These are phyloP conservation scores for Aristolochia contorta DNA, from an alignment of 164 flowering plant species.

Conservation along the genomic window DNA sequence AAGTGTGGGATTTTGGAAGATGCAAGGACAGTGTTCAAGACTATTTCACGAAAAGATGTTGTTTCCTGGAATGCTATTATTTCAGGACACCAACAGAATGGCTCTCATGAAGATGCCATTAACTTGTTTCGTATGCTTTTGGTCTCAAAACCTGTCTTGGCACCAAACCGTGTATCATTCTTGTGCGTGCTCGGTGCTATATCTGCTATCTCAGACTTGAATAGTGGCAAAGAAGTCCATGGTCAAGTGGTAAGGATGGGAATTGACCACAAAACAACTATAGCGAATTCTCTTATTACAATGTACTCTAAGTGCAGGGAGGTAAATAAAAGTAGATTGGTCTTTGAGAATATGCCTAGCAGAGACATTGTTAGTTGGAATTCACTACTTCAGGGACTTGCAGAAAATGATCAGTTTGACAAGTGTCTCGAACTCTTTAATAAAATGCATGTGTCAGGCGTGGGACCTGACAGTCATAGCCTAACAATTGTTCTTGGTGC, in stretches of 20 bases:
- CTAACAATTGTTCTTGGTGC: slow-evolving; percentile 21
- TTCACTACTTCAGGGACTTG: slow-evolving; percentile 25
- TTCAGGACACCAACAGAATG: slow-evolving; percentile 19
- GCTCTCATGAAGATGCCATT: slow-evolving; percentile 14
- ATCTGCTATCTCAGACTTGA: slow-evolving; percentile 16
- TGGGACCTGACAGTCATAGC: slow-evolving; percentile 21
- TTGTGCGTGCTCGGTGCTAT: slow-evolving; percentile 23
- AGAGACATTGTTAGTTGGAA: slow-evolving; percentile 29
- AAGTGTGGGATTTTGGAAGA: slow-evolving; percentile 17
- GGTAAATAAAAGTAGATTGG: slow-evolving; percentile 11
- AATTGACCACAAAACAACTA: slow-evolving; percentile 16
- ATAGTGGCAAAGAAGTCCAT: slow-evolving; percentile 23
- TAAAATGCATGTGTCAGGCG: slow-evolving; percentile 17
- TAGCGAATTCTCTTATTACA: slow-evolving; percentile 25
- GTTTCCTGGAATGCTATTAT: slow-evolving; percentile 34
- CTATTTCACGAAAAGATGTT: slow-evolving; percentile 15
- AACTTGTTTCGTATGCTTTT: slow-evolving; percentile 18
- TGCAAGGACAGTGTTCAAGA: slow-evolving; percentile 20
- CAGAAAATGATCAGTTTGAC: slow-evolving; percentile 17
- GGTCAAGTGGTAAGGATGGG: slow-evolving; percentile 16
- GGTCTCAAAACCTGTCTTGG: neutral
- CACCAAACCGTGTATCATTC: slow-evolving; percentile 26
- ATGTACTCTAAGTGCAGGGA: slow-evolving; percentile 28
- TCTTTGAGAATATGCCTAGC: slow-evolving; percentile 14
- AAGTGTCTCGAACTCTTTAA: slow-evolving; percentile 18